These are phyloP conservation scores for Phytophthora ramorum DNA, from an alignment of 352 stramenopile species.

Conservation along the genomic window DNA sequence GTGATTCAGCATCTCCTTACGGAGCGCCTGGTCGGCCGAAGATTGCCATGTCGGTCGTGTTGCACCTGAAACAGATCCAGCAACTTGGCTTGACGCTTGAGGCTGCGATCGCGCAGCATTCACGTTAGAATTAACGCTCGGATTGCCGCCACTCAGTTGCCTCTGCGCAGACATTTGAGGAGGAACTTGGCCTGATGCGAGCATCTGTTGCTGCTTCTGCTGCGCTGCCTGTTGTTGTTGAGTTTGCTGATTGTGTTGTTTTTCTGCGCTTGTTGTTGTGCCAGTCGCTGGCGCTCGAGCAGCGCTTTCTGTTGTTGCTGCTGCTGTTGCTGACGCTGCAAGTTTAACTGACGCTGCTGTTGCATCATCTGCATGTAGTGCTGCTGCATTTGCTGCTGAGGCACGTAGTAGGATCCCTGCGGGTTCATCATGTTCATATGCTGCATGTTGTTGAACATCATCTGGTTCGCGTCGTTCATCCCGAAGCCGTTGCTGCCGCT, in stretches of 20 bases:
- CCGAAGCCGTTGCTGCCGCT: slow-evolving; percentile 57
- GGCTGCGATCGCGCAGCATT: slow-evolving; percentile 29
- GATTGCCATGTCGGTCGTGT: slow-evolving; percentile 74
- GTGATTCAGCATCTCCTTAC: slow-evolving; percentile 88
- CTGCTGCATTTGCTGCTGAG: slow-evolving; percentile 81
- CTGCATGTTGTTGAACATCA: slow-evolving; percentile 84
- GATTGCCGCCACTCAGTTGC: slow-evolving; percentile 35
- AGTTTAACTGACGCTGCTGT: slow-evolving; percentile 42
- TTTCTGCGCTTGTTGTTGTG: slow-evolving; percentile 45
- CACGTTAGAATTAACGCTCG: slow-evolving; percentile 25
- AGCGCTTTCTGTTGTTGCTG: slow-evolving; percentile 47
- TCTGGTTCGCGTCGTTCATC: slow-evolving; percentile 60
- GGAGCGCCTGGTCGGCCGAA: slow-evolving; percentile 69
- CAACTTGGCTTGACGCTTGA: slow-evolving; percentile 28
- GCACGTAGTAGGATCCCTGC: slow-evolving; percentile 70
- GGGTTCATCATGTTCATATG: slow-evolving; percentile 80
- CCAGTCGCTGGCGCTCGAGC: slow-evolving; percentile 38
- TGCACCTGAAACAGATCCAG: slow-evolving; percentile 2
- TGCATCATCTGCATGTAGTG: slow-evolving; percentile 75
- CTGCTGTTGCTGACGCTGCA: slow-evolving; percentile 50
- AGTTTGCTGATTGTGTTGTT: slow-evolving; percentile 31
- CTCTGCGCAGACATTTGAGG: slow-evolving; percentile 39
- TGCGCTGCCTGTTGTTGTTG: slow-evolving; percentile 45
- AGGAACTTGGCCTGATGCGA: slow-evolving; percentile 28
- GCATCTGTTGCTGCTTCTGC: slow-evolving; percentile 51